Conservation (phyloP, 805 yeast genomes). For the Blastobotrys peoriensis region DNA sequence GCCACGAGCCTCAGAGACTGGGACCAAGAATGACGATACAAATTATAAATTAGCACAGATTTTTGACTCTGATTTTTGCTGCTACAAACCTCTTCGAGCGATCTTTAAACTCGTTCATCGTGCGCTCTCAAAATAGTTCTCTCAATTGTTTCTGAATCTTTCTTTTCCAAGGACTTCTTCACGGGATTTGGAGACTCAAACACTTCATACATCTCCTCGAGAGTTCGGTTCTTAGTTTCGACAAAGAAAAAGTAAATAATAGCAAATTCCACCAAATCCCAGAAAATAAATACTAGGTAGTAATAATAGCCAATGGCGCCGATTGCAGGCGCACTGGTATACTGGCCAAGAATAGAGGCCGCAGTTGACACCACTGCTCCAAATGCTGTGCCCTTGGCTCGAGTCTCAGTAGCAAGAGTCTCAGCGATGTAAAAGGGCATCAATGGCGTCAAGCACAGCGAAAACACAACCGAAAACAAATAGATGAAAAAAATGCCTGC, state of each 20-base stretch:
- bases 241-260: too few species aligned
- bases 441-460: slow-evolving; percentile 19
- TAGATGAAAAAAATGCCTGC: slow-evolving; percentile 9
- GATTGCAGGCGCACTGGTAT: slow-evolving; percentile 36
- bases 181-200: too few species aligned
- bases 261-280: slow-evolving; percentile 27
- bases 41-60: too few species aligned
- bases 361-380: slow-evolving; percentile 12
- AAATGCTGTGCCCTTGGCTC: slow-evolving; percentile 37
- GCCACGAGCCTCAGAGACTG: slow-evolving; percentile 20
- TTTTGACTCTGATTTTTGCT: too few species aligned
- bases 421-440: too few species aligned
- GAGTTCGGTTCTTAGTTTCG: slow-evolving; percentile 40
- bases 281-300: slow-evolving; percentile 33
- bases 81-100: too few species aligned
- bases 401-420: too few species aligned
- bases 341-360: slow-evolving; percentile 26
- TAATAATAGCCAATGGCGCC: slow-evolving; percentile 39
- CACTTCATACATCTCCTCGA: slow-evolving; percentile 43
- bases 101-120: too few species aligned
- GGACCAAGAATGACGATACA: slow-evolving; percentile 19
- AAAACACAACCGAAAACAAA: background rate
- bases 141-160: too few species aligned
- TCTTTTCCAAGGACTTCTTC: too few species aligned
- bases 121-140: too few species aligned